A percentile compares a stretch with the other conserved stretches of the same genome.
Evolutionary conservation across 2,329 filamentous ascomycete species (phyloP).

Genomic region (Pseudogymnoascus sp.): DNA sequence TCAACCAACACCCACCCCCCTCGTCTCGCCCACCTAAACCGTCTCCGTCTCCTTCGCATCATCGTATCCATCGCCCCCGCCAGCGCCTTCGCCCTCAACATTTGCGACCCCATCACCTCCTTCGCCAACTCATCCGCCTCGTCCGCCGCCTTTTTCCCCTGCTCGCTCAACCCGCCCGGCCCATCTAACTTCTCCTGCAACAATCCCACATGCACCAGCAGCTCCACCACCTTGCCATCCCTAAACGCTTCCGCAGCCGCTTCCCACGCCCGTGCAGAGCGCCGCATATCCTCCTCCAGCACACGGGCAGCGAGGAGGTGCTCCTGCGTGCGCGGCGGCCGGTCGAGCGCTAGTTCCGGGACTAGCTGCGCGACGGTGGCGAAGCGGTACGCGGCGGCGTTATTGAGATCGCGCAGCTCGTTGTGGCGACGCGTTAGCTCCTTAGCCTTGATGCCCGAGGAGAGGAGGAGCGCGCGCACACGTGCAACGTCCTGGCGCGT

Average conservation of each 20-base stretch:
- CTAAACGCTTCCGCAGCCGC: constrained; percentile 50
- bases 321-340: constrained; percentile 23
- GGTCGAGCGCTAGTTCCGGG: constrained; percentile 12
- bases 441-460: constrained; percentile 81
- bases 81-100: constrained; percentile 71
- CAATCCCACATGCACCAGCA: constrained; percentile 31
- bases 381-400: constrained; percentile 17
- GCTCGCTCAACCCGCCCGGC: constrained; percentile 15
- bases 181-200: constrained; percentile 38
- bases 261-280: constrained; percentile 43
- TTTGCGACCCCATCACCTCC: constrained; percentile 66
- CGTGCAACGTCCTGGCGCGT: constrained; percentile 70
- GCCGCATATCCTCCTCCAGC: constrained; percentile 38
- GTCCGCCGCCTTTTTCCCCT: constrained; percentile 59
- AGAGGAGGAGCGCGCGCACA: constrained; percentile 66
- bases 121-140: constrained; percentile 71
- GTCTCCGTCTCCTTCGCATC: constrained; percentile 56
- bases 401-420: constrained; percentile 22
- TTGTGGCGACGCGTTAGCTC: constrained; percentile 61
- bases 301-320: constrained; percentile 44
- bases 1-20: constrained; percentile 76
- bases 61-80: constrained; percentile 71
- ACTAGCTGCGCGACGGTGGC: constrained; percentile 22
- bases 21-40: constrained; percentile 65
- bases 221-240: constrained; percentile 44